phyloP scores from a whole-genome alignment of 2,329 filamentous ascomycete species.

The Neopestalotiopsis rosae region DNA sequence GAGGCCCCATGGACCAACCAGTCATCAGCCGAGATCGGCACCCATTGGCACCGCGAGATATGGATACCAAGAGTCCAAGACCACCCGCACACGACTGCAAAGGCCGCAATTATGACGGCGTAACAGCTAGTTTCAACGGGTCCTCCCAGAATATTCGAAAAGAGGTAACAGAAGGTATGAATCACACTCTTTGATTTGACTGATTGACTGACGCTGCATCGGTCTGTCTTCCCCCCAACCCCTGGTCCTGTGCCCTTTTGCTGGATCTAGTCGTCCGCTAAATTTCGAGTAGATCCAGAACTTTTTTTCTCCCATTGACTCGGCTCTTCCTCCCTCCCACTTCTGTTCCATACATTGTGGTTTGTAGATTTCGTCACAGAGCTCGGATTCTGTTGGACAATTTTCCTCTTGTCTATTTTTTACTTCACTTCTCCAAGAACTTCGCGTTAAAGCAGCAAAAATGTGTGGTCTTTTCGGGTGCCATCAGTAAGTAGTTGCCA shows the following conservation, averaged over 20 bases:
- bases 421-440: background rate
- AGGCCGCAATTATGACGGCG: slow-evolving; percentile 3
- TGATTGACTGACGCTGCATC: too few species aligned
- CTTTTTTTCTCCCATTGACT: background rate
- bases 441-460: slow-evolving; percentile 45
- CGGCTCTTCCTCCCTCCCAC: slow-evolving; percentile 9
- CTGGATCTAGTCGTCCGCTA: background rate
- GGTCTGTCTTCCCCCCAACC: background rate
- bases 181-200: background rate
- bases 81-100: background rate
- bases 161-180: background rate
- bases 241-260: background rate
- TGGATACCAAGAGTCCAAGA: background rate
- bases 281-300: slow-evolving; percentile 6
- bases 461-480: slow-evolving; percentile 99
- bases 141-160: background rate
- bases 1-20: background rate
- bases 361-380: background rate
- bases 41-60: background rate
- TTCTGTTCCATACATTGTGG: background rate
- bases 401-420: background rate
- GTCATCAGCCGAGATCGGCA: background rate
- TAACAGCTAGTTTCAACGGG: slow-evolving; percentile 1
- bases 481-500: slow-evolving; percentile 73
- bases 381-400: background rate